Conservation (phyloP, 495 filamentous ascomycete genomes). For the Sordaria brevicollis region DNA sequence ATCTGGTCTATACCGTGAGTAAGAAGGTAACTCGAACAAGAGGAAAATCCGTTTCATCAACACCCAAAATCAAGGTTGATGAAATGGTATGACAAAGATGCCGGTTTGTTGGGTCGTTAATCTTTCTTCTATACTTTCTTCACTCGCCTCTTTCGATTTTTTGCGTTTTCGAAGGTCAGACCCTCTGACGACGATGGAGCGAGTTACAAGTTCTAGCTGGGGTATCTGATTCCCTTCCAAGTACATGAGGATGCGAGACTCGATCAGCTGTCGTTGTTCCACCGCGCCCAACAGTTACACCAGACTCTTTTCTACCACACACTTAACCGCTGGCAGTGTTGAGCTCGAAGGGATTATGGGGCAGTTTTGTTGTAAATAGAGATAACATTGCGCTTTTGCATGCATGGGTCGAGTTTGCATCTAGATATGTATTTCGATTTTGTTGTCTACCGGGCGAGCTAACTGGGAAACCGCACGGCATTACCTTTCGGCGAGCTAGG, state of each 20-base stretch:
- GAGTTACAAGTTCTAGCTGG: background rate
- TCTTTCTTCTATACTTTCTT: background rate
- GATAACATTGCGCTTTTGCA: constrained; percentile 38
- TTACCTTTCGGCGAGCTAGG: background rate
- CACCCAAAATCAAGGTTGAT: constrained; percentile 15
- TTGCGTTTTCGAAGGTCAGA: constrained; percentile 1
- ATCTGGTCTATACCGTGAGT: constrained; percentile 56
- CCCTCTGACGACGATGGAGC: background rate
- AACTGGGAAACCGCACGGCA: background rate
- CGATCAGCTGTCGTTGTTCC: background rate
- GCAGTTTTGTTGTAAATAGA: constrained; percentile 35
- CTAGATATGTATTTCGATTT: constrained; percentile 34
- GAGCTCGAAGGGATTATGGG: constrained; percentile 19
- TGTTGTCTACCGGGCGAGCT: background rate
- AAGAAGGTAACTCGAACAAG: constrained; percentile 46
- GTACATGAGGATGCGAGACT: background rate
- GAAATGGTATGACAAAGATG: constrained; percentile 29
- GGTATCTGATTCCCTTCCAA: background rate
- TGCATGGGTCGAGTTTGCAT: constrained; percentile 45
- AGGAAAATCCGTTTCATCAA: constrained; percentile 25
- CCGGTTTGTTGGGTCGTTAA: background rate
- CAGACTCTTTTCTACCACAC: constrained; percentile 6
- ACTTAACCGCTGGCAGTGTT: background rate
- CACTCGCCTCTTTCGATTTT: constrained; percentile 3
- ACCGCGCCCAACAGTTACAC: background rate